Evolutionary conservation across 2,329 filamentous ascomycete genomes (phyloP), one percentile per base, ranked within the genome.

Genomic region (Aspergillus spinulosporus): DNA sequence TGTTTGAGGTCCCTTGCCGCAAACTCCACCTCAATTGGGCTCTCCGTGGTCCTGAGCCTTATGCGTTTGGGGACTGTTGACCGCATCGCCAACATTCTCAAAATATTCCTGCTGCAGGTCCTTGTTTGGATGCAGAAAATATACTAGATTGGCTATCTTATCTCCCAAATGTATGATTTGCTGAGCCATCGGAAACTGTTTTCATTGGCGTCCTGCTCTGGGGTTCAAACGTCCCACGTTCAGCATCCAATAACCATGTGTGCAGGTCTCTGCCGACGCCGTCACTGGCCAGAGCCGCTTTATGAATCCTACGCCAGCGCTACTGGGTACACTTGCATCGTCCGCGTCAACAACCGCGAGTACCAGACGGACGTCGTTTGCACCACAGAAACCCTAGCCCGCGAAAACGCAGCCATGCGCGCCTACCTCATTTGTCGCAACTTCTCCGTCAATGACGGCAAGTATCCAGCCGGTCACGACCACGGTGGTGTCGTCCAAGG

Each of bases 371-470:
- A 96, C 73, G 83, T 89, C 37, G 84, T 88, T 62, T 96, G 94
- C 77, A 86, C 89, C 72, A 89, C 88, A 60, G 89, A 93, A 72
- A 80, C 84, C 48, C 81, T 96, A 63, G 93, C 93, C 46, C 90
- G 92, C 70, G 92, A 97, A 74, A 94, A 93, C 68, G 93, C 93
- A 28, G 93, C 93, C 59, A 95, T 95, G 84, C 89, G 92, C 60
- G 93, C 93, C 56, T 97, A 96, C 76, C 93, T 96, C 85, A 94
- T 97, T 64, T 97, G 93, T 81, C 88, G 92, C 62, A 96, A 96
- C 81, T 97, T 97, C 78, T 96, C 91, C 54, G 90, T 95, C 74
- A 97, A 96, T 72, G 92, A 95, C 67, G 93, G 93, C 72, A 96
- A 96, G 91, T 84, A 83, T 62, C 84, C 69, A 69, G 82, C 64